These are phyloP conservation scores for Kurtzmaniella quercitrusa DNA, from an alignment of 1,139 yeast species.

Conservation along the genomic window DNA sequence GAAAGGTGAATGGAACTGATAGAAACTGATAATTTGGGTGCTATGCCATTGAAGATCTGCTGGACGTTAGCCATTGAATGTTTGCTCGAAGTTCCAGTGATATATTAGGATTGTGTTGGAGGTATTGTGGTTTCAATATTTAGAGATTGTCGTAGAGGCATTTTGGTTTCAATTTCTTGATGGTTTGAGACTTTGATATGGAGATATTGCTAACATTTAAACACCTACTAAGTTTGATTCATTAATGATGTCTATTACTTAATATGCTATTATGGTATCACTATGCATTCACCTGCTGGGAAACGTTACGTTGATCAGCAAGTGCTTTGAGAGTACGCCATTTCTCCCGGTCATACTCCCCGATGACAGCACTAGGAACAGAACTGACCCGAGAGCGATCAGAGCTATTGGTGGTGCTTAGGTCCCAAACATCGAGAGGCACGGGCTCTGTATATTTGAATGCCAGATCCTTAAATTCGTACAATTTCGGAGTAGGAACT, in stretches of 20 bases:
- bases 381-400: conserved; percentile 42
- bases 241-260: background rate
- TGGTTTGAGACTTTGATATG: too few relatives aligned
- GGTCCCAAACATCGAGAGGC: conserved; percentile 32
- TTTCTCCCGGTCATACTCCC: conserved; percentile 62
- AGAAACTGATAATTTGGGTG: too few relatives aligned
- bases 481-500: conserved; percentile 3
- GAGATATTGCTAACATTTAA: too few relatives aligned
- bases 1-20: too few relatives aligned
- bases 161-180: too few relatives aligned
- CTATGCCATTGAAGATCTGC: too few relatives aligned
- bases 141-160: too few relatives aligned
- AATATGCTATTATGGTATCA: background rate
- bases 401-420: conserved; percentile 34
- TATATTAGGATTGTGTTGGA: too few relatives aligned
- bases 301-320: conserved; percentile 9
- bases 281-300: background rate
- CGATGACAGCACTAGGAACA: conserved; percentile 56
- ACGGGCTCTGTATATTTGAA: conserved; percentile 4
- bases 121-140: too few relatives aligned
- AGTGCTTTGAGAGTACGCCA: conserved; percentile 50
- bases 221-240: too few relatives aligned
- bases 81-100: too few relatives aligned
- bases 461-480: conserved; percentile 2
- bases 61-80: too few relatives aligned